A percentile compares a stretch with the other conserved stretches of the same genome.
These are phyloP conservation scores for Xylaria sp. DNA, from an alignment of 2,329 filamentous ascomycete species.

Conservation along the genomic window DNA sequence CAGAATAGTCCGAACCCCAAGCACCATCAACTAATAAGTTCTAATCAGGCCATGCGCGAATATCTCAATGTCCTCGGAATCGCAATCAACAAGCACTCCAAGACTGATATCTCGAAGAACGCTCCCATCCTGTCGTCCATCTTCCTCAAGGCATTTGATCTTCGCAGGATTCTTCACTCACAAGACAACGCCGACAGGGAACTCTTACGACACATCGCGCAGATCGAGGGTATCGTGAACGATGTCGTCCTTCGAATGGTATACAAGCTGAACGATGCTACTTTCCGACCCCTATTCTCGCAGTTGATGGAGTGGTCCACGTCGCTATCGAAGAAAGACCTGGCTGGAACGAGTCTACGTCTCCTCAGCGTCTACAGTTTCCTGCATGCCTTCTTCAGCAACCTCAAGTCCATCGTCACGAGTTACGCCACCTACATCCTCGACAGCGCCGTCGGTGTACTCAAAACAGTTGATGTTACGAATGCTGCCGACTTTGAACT, in stretches of 20 bases:
- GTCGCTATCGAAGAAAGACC: conserved; percentile 57
- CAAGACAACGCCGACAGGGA: conserved; percentile 41
- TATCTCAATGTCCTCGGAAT: conserved; percentile 63
- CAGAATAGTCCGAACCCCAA: not conserved
- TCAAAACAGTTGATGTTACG: conserved; percentile 43
- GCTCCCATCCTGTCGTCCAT: conserved; percentile 62
- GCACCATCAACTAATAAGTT: conserved; percentile 28
- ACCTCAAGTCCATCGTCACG: conserved; percentile 89
- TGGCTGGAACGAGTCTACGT: conserved; percentile 52
- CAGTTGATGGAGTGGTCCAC: conserved; percentile 78
- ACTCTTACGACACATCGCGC: conserved; percentile 45
- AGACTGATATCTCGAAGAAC: conserved; percentile 72
- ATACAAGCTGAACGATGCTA: conserved; percentile 90
- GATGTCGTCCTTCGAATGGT: conserved; percentile 80
- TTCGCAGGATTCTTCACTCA: conserved; percentile 53
- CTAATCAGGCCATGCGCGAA: conserved; percentile 59
- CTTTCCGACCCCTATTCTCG: conserved; percentile 87
- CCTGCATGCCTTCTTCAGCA: conserved; percentile 71
- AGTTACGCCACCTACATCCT: conserved; percentile 82
- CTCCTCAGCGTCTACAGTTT: conserved; percentile 78
- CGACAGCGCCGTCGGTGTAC: conserved; percentile 63
- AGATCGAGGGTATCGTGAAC: conserved; percentile 61
- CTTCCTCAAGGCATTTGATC: conserved; percentile 56
- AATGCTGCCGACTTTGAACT: conserved; percentile 53
- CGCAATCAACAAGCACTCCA: conserved; percentile 71